Conservation (phyloP, 164 flowering plant genomes). For the Euptelea pleiosperma region DNA sequence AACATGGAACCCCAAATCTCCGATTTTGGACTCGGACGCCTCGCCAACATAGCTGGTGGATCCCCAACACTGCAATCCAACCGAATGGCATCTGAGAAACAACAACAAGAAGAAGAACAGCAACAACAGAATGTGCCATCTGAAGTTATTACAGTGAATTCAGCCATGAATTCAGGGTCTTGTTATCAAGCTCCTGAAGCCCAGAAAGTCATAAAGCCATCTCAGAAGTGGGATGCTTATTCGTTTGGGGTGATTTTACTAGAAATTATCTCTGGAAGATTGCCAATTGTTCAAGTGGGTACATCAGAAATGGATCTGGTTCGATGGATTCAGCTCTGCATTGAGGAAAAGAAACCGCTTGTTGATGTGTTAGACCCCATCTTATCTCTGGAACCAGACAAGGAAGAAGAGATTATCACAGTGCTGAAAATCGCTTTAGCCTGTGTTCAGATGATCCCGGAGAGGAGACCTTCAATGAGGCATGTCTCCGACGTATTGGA, state of each 20-base stretch:
- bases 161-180: conserved; percentile 34
- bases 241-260: conserved; percentile 85
- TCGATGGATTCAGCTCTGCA: conserved; percentile 76
- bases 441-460: conserved; percentile 75
- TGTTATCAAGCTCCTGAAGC: conserved; percentile 91
- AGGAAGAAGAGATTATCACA: conserved; percentile 74
- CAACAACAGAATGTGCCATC: conserved; percentile 38
- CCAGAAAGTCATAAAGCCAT: conserved; percentile 68
- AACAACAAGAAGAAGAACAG: too few relatives aligned
- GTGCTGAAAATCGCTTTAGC: conserved; percentile 83
- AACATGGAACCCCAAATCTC: conserved; percentile 79
- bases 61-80: conserved; percentile 64
- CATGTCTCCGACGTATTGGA: conserved; percentile 57
- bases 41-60: conserved; percentile 79
- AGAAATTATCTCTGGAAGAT: conserved; percentile 80
- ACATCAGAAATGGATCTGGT: conserved; percentile 78
- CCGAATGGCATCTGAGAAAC: conserved; percentile 43
- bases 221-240: conserved; percentile 97
- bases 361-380: conserved; percentile 68
- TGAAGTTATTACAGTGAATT: conserved; percentile 31
- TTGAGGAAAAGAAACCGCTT: conserved; percentile 85
- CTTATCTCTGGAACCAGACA: conserved; percentile 59
- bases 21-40: conserved; percentile 91
- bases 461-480: conserved; percentile 84
- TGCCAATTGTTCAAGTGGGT: conserved; percentile 58